Evolutionary conservation across 192 early-diverging fungal genomes (phyloP), one percentile per base, ranked within the genome.

Genomic region (Dispira simplex): DNA sequence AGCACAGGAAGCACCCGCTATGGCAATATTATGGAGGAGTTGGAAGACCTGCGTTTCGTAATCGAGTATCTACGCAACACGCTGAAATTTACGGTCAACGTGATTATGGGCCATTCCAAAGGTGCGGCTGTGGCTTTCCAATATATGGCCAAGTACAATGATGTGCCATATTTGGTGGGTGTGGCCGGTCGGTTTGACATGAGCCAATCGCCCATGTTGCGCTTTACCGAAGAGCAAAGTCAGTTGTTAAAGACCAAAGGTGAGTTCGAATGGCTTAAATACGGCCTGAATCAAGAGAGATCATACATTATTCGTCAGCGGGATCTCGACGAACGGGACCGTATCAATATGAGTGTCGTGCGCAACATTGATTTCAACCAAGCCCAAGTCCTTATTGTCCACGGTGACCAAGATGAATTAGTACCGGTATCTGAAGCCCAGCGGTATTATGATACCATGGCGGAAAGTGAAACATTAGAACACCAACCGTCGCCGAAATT

Each of bases 1-100:
- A 81, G 79, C 65, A 74, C 71, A 3, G 81, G 81, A 4, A 58
- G 44, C 18, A 83, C 81, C 20, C 66, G 62, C 21, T 81, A 81
- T 64, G 79, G 77, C 49, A 79, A 83, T 64, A 77, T 78, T 70
- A 52, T 65, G 23, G 72, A 74, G 44, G 81, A 83, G 59, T 73
- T 69, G 11, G 69, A 76, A 11, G 69, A 75, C 56, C 67, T 83
- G 20, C 48, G 66, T n/a, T 43, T 55, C 23, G 70, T 81, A 4
- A 57, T 83, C 13, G 46, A 70, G 14, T 64, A 69, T 18, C 49
- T 72, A 20, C 59, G 71, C 39, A 46, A 60, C 46, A 53, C 23
- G 0, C 51, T 46, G 11, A 43, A 44, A 48, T 60, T 18, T 28
- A 21, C 32, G 16, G 74, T 82, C 18, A 18, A 68, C 14, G 75